These are phyloP conservation scores for Colletotrichum noveboracense DNA, from an alignment of 2,329 filamentous ascomycete genomes.

Conservation along the genomic window DNA sequence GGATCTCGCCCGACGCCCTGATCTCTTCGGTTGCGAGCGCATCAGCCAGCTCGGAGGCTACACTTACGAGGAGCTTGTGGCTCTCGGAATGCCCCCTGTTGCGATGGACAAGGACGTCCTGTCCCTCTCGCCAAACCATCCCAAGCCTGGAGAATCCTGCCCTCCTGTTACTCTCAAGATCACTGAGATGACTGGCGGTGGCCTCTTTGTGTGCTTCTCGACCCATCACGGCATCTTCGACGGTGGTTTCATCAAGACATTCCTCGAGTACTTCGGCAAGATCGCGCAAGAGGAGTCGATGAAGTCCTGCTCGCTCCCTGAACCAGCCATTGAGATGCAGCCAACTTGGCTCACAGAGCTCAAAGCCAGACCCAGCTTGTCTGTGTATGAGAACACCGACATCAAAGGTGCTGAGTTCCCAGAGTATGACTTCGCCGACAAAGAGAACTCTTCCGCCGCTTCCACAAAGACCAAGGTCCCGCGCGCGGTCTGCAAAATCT, in stretches of 20 bases:
- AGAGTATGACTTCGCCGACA: background rate
- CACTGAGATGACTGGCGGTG: background rate
- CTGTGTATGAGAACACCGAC: background rate
- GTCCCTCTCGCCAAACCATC: slow-evolving; percentile 1
- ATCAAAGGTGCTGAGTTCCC: background rate
- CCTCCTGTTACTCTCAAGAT: slow-evolving; percentile 4
- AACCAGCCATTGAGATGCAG: background rate
- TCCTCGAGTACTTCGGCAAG: slow-evolving; percentile 7
- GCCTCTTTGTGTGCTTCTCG: slow-evolving; percentile 34
- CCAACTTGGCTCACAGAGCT: background rate
- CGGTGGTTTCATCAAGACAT: background rate
- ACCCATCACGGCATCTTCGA: slow-evolving; percentile 41
- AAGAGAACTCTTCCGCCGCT: background rate
- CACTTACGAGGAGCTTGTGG: background rate
- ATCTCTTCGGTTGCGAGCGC: background rate
- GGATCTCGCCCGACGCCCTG: background rate
- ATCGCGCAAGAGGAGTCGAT: background rate
- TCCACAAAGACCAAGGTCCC: background rate
- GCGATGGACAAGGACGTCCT: slow-evolving; percentile 13
- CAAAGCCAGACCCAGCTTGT: background rate
- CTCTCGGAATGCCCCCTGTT: background rate
- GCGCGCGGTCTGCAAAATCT: background rate
- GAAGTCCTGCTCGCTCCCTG: too few relatives aligned
- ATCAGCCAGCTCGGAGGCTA: background rate
- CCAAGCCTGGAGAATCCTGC: background rate